Evolutionary conservation across 257 asterid genomes (phyloP), one percentile per base, ranked within the genome.

Genomic region (Perilla frutescens): DNA sequence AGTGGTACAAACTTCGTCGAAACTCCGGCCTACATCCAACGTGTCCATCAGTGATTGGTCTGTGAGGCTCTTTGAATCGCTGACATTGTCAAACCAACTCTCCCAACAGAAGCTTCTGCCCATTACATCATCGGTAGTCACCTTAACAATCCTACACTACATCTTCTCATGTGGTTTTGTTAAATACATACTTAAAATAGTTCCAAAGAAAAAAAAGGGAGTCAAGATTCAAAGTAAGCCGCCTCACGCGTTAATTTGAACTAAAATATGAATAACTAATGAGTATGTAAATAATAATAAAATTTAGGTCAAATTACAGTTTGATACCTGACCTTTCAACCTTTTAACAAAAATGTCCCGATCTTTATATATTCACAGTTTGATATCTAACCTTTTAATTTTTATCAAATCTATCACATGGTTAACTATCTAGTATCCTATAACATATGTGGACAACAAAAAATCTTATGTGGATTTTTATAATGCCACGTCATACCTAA

Each of bases 211-310:
- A 4, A 40, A 40, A 40, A 69, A 9, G 4, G 14, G 53, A 66
- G 74, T 67, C 74, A 66, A 76, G 41, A 68, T 31, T 69, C 76
- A 76, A 70, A 70, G 8, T 68, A 41, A 15, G 75, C 70, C 7
- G 5, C 50, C 65, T 49, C 59, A 76, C 80, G 66, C 76, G 66
- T 76, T 29, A 4, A 1, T 29, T 31, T 67, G 1, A 11, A 39
- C 8, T 8, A 3, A 32, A 34, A 14, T 8, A 11, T 59, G 0
- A 5, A 43, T 6, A 43, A 43, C 37, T 47, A 59, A 10, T 6
- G 2, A 58, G 5, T 43, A 2, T 7, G 40, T 4, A 39, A 41
- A 13, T 4, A 13, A 32, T 12, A 40, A 15, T 32, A 4, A 68
- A 54, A 37, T 11, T 3, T 39, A 2, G n/a, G n/a, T n/a, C n/a